Evolutionary conservation across 164 flowering plant species (phyloP).

Genomic region (Macadamia integrifolia): DNA sequence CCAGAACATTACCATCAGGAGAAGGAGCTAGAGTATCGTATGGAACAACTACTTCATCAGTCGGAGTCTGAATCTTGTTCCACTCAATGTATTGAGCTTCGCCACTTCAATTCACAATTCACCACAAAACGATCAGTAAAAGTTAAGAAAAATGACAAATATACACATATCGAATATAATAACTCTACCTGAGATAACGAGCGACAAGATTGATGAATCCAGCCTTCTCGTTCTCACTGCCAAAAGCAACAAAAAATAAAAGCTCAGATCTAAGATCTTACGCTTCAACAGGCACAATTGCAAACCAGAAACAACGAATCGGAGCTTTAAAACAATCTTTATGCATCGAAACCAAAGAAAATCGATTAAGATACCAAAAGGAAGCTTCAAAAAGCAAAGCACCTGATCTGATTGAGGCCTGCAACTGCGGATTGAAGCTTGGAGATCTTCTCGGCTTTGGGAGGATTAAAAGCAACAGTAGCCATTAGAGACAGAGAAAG

Average conservation of each 20-base stretch:
- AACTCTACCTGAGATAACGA: constrained; percentile 80
- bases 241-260: neutral
- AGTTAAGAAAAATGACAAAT: neutral
- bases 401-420: constrained; percentile 81
- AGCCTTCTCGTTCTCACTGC: constrained; percentile 88
- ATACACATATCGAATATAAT: neutral
- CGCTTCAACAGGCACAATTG: neutral
- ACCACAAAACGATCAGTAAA: neutral
- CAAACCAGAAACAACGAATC: neutral
- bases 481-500: constrained; percentile 30
- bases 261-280: constrained; percentile 18
- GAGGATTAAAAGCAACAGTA: constrained; percentile 28
- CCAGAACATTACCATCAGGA: constrained; percentile 55
- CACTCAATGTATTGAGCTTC: constrained; percentile 92
- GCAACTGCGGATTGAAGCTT: constrained; percentile 60
- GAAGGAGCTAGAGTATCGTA: constrained; percentile 61
- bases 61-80: constrained; percentile 98
- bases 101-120: constrained; percentile 44
- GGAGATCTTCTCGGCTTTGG: constrained; percentile 54
- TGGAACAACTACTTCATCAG: constrained; percentile 93
- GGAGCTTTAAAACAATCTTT: neutral
- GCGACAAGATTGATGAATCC: constrained; percentile 88
- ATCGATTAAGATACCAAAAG: neutral
- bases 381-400: neutral
- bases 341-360: neutral